A percentile compares a stretch with the other conserved stretches of the same genome.
These are phyloP conservation scores for Russula emetica DNA, from an alignment of 768 basidiomycete genomes.

Conservation along the genomic window DNA sequence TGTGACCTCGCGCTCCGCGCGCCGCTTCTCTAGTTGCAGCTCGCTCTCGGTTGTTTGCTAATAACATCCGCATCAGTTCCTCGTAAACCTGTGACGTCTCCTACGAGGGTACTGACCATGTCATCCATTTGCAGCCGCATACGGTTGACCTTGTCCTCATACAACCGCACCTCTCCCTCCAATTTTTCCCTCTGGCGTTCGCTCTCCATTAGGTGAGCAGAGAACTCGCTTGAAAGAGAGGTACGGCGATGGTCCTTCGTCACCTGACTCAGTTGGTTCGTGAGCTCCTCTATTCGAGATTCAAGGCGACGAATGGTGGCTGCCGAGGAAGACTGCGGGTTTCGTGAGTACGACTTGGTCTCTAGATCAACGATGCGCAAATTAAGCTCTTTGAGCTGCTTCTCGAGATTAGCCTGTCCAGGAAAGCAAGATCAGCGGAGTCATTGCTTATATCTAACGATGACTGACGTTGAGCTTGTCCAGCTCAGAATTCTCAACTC, in stretches of 20 bases:
- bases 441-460: conserved; percentile 16
- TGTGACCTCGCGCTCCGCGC: conserved; percentile 70
- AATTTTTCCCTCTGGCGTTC: conserved; percentile 58
- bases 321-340: conserved; percentile 40
- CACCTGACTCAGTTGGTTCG: conserved; percentile 52
- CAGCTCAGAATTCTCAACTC: conserved; percentile 77
- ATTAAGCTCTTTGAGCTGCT: conserved; percentile 80
- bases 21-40: conserved; percentile 66
- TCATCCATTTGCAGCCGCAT: conserved; percentile 59
- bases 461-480: conserved; percentile 67
- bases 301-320: conserved; percentile 56
- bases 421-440: conserved; percentile 4
- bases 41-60: conserved; percentile 68
- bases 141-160: conserved; percentile 53
- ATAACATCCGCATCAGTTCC: conserved; percentile 16
- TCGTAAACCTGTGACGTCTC: neutral
- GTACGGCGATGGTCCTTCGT: conserved; percentile 42
- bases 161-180: conserved; percentile 60
- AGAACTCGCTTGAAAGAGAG: conserved; percentile 42
- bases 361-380: conserved; percentile 79
- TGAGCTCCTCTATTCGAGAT: conserved; percentile 68
- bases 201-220: conserved; percentile 52
- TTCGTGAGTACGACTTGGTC: conserved; percentile 60
- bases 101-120: conserved; percentile 45
- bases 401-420: conserved; percentile 71